Evolutionary conservation across 345 rosid genomes (phyloP).

Genomic region (Bretschneidera sinensis): DNA sequence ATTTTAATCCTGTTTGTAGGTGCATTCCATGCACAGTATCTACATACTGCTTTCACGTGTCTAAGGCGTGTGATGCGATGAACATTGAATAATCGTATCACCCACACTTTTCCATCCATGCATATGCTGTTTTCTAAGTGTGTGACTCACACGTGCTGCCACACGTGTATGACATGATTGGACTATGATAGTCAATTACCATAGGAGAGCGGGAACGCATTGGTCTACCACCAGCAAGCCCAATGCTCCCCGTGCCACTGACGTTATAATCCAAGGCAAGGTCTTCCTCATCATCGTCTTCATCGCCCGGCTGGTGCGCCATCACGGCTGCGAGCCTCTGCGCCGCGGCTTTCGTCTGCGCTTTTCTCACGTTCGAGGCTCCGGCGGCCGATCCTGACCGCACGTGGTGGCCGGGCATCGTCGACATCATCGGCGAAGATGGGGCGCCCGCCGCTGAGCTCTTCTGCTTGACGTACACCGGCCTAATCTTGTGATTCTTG

Average conservation of each 20-base stretch:
- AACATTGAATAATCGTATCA: too few species aligned
- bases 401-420: conserved; percentile 39
- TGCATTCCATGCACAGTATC: too few species aligned
- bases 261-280: conserved; percentile 31
- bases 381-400: conserved; percentile 58
- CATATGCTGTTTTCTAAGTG: too few species aligned
- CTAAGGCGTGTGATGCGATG: too few species aligned
- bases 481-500: conserved; percentile 45
- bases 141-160: too few species aligned
- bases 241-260: conserved; percentile 38
- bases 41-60: too few species aligned
- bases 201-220: conserved; percentile 46
- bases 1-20: too few species aligned
- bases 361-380: conserved; percentile 44
- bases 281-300: conserved; percentile 50
- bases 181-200: conserved; percentile 27
- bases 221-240: conserved; percentile 54
- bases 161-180: too few species aligned
- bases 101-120: too few species aligned
- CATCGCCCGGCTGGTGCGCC: conserved; percentile 48
- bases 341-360: conserved; percentile 91
- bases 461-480: conserved; percentile 36
- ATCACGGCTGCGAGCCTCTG: conserved; percentile 77
- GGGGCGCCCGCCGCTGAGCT: conserved; percentile 40
- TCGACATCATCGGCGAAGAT: conserved; percentile 41